Evolutionary conservation across 768 basidiomycete genomes (phyloP).

Genomic region (Daedaleopsis nitida): DNA sequence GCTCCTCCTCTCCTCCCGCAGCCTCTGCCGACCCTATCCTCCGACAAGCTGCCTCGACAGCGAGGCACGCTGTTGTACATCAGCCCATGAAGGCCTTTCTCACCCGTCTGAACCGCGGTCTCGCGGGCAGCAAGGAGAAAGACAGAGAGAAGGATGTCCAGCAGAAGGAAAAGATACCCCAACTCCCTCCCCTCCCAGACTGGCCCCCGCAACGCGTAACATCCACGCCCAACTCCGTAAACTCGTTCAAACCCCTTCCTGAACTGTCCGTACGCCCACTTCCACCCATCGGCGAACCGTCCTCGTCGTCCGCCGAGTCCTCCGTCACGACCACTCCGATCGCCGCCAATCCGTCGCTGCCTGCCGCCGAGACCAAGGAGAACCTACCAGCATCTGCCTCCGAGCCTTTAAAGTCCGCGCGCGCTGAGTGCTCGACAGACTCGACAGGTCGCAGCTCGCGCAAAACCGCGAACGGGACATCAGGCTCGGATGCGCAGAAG

Average conservation of each 20-base stretch:
- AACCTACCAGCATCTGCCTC: conserved; percentile 24
- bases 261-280: conserved; percentile 56
- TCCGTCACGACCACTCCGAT: conserved; percentile 39
- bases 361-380: conserved; percentile 24
- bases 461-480: conserved; percentile 41
- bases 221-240: conserved; percentile 46
- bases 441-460: conserved; percentile 39
- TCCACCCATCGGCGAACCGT: conserved; percentile 48
- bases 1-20: conserved; percentile 16
- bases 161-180: conserved; percentile 60
- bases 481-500: conserved; percentile 60
- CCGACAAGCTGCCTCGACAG: conserved; percentile 14
- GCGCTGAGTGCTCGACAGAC: conserved; percentile 31
- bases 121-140: conserved; percentile 66
- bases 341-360: conserved; percentile 27
- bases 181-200: conserved; percentile 59
- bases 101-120: conserved; percentile 68
- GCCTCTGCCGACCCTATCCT: conserved; percentile 18
- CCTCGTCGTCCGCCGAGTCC: conserved; percentile 37
- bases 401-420: conserved; percentile 18
- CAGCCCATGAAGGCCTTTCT: conserved; percentile 81
- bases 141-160: conserved; percentile 42
- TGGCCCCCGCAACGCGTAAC: conserved; percentile 60
- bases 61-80: conserved; percentile 9
- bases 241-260: conserved; percentile 72